A percentile compares a stretch with the other conserved stretches of the same genome.
Evolutionary conservation across 345 rosid species (phyloP).

Genomic region (Carallia brachiata): DNA sequence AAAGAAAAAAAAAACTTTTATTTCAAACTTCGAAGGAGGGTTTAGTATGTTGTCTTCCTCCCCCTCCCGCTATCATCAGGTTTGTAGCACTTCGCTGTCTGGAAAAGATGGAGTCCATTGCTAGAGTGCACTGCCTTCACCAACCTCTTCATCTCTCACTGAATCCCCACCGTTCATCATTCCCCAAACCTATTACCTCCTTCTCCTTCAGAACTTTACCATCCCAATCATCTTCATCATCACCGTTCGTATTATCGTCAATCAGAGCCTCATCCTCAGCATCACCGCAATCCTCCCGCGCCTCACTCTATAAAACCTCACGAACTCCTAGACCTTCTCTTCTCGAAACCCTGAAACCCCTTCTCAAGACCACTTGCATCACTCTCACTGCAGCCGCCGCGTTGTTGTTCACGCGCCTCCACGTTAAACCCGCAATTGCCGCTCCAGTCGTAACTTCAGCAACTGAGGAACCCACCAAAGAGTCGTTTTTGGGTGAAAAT

Average conservation of each 20-base stretch:
- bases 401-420: conserved; percentile 47
- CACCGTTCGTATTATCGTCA: conserved; percentile 35
- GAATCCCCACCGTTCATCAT: conserved; percentile 39
- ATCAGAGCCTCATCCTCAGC: conserved; percentile 49
- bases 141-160: conserved; percentile 48
- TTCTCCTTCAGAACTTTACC: conserved; percentile 38
- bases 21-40: too few relatives aligned
- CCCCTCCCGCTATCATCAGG: conserved; percentile 16
- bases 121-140: conserved; percentile 36
- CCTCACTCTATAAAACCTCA: neutral
- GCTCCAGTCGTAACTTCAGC: conserved; percentile 37
- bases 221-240: conserved; percentile 15
- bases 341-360: conserved; percentile 28
- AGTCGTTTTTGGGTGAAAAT: neutral
- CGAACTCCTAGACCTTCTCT: conserved; percentile 23
- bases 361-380: conserved; percentile 56
- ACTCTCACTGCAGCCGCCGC: conserved; percentile 60
- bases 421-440: conserved; percentile 58
- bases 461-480: conserved; percentile 31
- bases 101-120: conserved; percentile 52
- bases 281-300: conserved; percentile 16
- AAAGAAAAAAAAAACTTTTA: too few relatives aligned
- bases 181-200: conserved; percentile 30
- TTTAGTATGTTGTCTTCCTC: too few relatives aligned
- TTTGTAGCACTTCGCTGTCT: conserved; percentile 25